Evolutionary conservation across 208 protist genomes (phyloP), one percentile per base, ranked within the genome.

Genomic region (Acanthamoeba triangularis): DNA sequence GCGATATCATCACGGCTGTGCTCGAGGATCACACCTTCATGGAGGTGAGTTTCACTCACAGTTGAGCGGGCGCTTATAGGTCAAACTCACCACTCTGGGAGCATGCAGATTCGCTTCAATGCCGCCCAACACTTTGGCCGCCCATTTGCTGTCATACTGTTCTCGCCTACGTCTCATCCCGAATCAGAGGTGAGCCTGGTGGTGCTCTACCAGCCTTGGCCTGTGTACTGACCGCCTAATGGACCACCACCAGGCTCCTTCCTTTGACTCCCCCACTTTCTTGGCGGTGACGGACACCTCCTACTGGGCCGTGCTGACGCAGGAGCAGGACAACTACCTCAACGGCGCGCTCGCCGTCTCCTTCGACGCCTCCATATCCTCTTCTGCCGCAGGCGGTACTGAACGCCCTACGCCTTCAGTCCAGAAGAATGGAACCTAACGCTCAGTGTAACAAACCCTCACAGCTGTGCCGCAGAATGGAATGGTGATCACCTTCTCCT

Each of bases 251-350:
- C 56, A 63, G 56, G 4, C 23, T 7, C 0, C 56, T n/a, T 0
- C 14, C 56, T 25, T 1, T n/a, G 74, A 82, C 44, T 82, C 74
- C 1, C 74, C 74, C 18, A 28, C 0, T 20, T 82, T 82, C 44
- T 11, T 82, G 16, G 74, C 54, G 1, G 74, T 82, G 20, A 7
- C 74, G 16, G 37, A 44, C 74, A 82, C 11, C 16, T 10, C 35
- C 74, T 82, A 82, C 44, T 82, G 74, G 74, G 37, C 74, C 37
- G 41, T 82, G 7, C 37, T 82, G 16, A n/a, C 74, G 18, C 74
- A 82, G 25, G 74, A 82, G 74, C 30, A 82, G 44, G 74, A 82
- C 20, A 52, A 33, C 23, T 82, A 82, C 44, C 37, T 82, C 3
- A 30, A 23, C 44, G 74, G 74, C 0, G 11, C 74, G 1, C 33